Percentiles rank a stretch among this genome's conserved stretches.
Evolutionary conservation across 768 basidiomycete genomes (phyloP).

Genomic region (Trametes meyenii): DNA sequence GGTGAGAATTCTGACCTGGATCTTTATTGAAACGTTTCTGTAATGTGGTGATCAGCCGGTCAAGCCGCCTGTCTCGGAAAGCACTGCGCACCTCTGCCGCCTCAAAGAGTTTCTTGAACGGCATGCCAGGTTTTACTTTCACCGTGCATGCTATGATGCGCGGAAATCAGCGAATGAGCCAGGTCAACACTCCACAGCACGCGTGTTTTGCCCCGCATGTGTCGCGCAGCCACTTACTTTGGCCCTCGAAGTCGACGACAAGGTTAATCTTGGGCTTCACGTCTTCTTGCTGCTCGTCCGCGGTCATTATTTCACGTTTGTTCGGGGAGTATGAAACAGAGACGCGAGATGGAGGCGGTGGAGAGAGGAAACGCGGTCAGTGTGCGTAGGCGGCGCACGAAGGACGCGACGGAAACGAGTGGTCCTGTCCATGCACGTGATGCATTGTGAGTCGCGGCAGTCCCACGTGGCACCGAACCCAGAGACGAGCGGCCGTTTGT

Average conservation of each 20-base stretch:
- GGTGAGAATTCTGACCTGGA: constrained; percentile 41
- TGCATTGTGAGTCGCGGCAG: background rate
- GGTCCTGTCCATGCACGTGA: background rate
- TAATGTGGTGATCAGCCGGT: background rate
- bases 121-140: constrained; percentile 65
- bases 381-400: background rate
- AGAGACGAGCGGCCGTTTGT: too few relatives aligned
- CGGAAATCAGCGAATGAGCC: background rate
- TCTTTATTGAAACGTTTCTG: constrained; percentile 65
- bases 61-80: background rate
- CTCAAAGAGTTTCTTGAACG: constrained; percentile 67
- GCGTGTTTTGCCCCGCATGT: background rate
- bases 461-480: background rate
- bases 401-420: too few relatives aligned
- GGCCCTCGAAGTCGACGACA: constrained; percentile 56
- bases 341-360: background rate
- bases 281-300: constrained; percentile 41
- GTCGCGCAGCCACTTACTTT: constrained; percentile 43
- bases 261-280: constrained; percentile 74
- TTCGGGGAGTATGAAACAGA: background rate
- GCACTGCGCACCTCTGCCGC: constrained; percentile 59
- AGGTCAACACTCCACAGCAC: background rate
- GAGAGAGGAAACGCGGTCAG: constrained; percentile 9
- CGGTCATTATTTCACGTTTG: constrained; percentile 7
- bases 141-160: constrained; percentile 56